These are phyloP conservation scores for Cytospora piceae DNA, from an alignment of 2,329 filamentous ascomycete genomes.

Conservation along the genomic window DNA sequence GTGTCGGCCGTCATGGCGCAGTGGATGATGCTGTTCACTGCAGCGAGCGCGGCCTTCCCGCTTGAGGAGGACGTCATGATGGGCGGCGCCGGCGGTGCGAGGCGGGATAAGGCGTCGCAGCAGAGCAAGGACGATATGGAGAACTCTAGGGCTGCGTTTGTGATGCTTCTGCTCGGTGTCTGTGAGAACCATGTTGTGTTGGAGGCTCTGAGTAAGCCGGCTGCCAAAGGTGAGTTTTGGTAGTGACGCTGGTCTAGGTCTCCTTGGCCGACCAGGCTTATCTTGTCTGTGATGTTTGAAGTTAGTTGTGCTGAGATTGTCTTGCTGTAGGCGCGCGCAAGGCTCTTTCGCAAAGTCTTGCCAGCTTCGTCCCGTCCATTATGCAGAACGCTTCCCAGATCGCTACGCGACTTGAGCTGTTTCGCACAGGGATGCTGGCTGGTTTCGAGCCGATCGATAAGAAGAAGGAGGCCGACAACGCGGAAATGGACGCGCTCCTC, in stretches of 20 bases:
- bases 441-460: constrained; percentile 59
- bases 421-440: constrained; percentile 60
- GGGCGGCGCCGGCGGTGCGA: constrained; percentile 39
- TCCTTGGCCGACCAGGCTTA: constrained; percentile 13
- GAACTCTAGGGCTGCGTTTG: constrained; percentile 63
- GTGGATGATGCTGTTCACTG: constrained; percentile 63
- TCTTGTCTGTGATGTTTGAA: not conserved
- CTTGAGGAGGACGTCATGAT: constrained; percentile 51
- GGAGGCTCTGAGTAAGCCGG: constrained; percentile 54
- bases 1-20: constrained; percentile 54
- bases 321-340: constrained; percentile 49
- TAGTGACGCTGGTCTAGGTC: constrained; percentile 35
- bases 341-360: constrained; percentile 54
- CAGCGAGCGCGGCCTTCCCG: constrained; percentile 52
- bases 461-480: constrained; percentile 53
- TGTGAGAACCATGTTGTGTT: constrained; percentile 63
- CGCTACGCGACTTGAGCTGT: constrained; percentile 57
- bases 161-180: constrained; percentile 64
- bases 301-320: constrained; percentile 8
- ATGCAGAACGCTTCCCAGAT: constrained; percentile 53
- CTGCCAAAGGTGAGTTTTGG: constrained; percentile 53
- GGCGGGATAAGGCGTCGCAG: constrained; percentile 43
- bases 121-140: constrained; percentile 60
- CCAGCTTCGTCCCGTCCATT: constrained; percentile 59
- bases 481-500: constrained; percentile 60